Base-by-base conservation (phyloP, 192 early-diverging fungal genomes). In the Coemansia sp. region DNA sequence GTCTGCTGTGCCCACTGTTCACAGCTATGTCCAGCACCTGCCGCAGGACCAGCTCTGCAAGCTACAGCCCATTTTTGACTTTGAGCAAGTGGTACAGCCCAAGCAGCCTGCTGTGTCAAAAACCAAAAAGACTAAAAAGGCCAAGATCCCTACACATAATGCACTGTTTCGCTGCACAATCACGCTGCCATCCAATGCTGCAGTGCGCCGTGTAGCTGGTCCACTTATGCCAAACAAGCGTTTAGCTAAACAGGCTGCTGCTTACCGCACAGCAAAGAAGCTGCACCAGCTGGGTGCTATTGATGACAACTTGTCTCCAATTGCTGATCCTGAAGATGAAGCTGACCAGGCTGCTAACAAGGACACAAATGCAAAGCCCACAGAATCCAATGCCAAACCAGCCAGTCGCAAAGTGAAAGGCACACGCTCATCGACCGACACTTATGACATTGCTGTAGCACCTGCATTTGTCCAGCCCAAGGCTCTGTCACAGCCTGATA, bases 21-120 rank as follows among this genome's bases (percentile, higher is more conserved):
- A 90, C 74, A 79, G 83, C 26, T 97, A 92, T 59, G 94, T 93
- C 58, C 79, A 73, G 28, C 61, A 76, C 0, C 83, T 95, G n/a
- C 86, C 92, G 0, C 62, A 75, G 6, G 92, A 94, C 69, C 50
- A 61, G 40, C 85, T 71, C 48, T 87, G 73, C 66, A 62, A 73
- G 40, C 69, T 83, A 7, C 50, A 64, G 31, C 90, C 93, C 0
- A 67, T 82, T 0, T 90, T 89, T 56, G 60, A 57, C 5, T 71
- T 65, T 64, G 63, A 66, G 34, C 49, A 55, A 44, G 51, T 58
- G n/a, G 21, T 25, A 9, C 47, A 58, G 9, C 24, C 3, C 5
- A 20, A 20, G 18, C 48, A 58, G 21, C 26, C 26, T 5, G 12
- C 58, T 8, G 10, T 34, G 6, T 5, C 55, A 15, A 28, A 54